Conservation (phyloP, 2,329 filamentous ascomycete genomes). For the Penicillium sp. region DNA sequence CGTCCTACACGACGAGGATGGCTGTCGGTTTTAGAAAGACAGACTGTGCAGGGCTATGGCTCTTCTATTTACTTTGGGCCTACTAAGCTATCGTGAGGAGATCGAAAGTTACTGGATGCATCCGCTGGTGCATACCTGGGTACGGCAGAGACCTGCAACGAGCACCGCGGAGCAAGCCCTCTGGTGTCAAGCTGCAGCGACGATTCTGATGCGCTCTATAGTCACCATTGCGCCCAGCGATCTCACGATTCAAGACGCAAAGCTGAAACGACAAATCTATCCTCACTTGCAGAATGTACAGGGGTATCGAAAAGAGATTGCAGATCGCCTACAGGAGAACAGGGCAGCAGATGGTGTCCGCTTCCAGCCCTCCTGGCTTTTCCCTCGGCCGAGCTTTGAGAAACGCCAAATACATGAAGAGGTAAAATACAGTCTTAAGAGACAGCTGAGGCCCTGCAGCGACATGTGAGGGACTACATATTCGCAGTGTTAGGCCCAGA, state of each 20-base stretch:
- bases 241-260: neutral
- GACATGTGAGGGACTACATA: neutral
- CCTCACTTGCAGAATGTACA: neutral
- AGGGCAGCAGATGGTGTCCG: neutral
- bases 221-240: neutral
- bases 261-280: neutral
- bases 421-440: neutral
- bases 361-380: neutral
- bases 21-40: neutral
- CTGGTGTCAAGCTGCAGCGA: constrained; percentile 1
- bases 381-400: neutral
- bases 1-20: neutral
- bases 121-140: constrained; percentile 5
- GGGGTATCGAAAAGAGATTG: neutral
- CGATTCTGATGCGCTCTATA: neutral
- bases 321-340: neutral
- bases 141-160: constrained; percentile 1
- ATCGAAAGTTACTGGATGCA: constrained; percentile 5
- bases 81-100: neutral
- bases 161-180: neutral
- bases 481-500: neutral
- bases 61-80: neutral
- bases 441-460: neutral
- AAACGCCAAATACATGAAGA: neutral
- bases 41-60: neutral